Conservation (phyloP, 352 stramenopile species). For the Pythium chondricola region DNA sequence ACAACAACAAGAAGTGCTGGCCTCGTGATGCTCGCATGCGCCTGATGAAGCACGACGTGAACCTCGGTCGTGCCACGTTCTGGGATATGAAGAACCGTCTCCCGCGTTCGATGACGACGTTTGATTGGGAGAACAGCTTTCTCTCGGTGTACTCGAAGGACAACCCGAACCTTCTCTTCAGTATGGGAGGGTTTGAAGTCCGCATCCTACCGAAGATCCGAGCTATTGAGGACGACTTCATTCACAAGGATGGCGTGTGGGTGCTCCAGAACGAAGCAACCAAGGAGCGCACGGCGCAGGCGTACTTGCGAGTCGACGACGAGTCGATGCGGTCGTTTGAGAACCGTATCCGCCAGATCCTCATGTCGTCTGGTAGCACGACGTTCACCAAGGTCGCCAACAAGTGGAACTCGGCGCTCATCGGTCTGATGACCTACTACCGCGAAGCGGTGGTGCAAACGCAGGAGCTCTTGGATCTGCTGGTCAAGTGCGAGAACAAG, state of each 20-base stretch:
- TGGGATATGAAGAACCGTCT: conserved; percentile 99
- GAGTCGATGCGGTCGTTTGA: conserved; percentile 96
- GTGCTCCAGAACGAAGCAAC: conserved; percentile 99
- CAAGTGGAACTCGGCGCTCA: conserved; percentile 96
- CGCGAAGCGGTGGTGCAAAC: conserved; percentile 99
- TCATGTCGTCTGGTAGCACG: conserved; percentile 99
- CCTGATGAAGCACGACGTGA: conserved; percentile 99
- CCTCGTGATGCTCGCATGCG: conserved; percentile 98
- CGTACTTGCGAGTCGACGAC: conserved; percentile 95
- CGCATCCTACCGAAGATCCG: conserved; percentile 91
- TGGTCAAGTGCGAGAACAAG: conserved; percentile 99
- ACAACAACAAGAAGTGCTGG: conserved; percentile 99
- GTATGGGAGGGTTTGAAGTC: conserved; percentile 99
- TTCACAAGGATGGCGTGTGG: conserved; percentile 99
- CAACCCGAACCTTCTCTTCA: conserved; percentile 99
- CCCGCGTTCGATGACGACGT: conserved; percentile 96
- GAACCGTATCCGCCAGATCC: conserved; percentile 98
- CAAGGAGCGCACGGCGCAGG: conserved; percentile 99
- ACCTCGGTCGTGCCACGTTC: conserved; percentile 98
- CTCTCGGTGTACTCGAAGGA: conserved; percentile 99
- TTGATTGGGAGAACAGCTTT: conserved; percentile 99
- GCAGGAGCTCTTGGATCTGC: conserved; percentile 98
- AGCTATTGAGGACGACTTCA: conserved; percentile 88
- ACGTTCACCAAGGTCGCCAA: conserved; percentile 99
- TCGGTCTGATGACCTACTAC: conserved; percentile 99